These are phyloP conservation scores for Cladosporium sp. DNA, from an alignment of 2,329 filamentous ascomycete genomes.

Conservation along the genomic window DNA sequence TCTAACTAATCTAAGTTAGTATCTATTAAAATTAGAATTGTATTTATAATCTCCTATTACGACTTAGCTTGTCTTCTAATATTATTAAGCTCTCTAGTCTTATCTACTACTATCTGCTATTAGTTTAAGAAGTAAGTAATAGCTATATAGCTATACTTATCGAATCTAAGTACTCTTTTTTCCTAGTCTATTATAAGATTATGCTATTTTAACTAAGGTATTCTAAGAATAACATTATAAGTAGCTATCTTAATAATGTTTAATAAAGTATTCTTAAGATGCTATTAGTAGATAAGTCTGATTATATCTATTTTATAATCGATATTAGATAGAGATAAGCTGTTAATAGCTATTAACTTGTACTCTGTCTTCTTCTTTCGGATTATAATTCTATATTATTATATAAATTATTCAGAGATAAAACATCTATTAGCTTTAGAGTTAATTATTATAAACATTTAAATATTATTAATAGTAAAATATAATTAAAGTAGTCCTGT, in stretches of 20 bases:
- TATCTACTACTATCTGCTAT: conserved; percentile 13
- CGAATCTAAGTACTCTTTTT: conserved; percentile 16
- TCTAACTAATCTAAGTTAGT: conserved; percentile 8
- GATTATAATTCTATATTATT: conserved; percentile 12
- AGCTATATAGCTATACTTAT: conserved; percentile 12
- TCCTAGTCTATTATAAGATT: conserved; percentile 15
- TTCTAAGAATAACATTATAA: conserved; percentile 16
- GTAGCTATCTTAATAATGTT: conserved; percentile 16
- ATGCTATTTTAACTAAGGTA: conserved; percentile 15
- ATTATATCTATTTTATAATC: conserved; percentile 15
- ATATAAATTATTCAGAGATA: conserved; percentile 10
- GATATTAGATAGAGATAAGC: conserved; percentile 14
- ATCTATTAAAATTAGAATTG: conserved; percentile 8
- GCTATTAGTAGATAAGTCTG: conserved; percentile 11
- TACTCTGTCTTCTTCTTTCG: conserved; percentile 15
- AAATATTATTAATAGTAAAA: conserved; percentile 8
- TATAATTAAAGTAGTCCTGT: conserved; percentile 5
- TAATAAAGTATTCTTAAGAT: conserved; percentile 15
- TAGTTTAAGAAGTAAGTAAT: conserved; percentile 3
- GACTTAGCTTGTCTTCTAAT: conserved; percentile 3
- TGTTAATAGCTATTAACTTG: conserved; percentile 13
- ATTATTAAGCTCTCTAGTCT: conserved; percentile 14
- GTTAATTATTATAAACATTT: conserved; percentile 12
- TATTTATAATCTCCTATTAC: background rate
- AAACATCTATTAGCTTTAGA: conserved; percentile 15